Evolutionary conservation across 2,329 filamentous ascomycete genomes (phyloP).

Genomic region (Graphilbum sp.): DNA sequence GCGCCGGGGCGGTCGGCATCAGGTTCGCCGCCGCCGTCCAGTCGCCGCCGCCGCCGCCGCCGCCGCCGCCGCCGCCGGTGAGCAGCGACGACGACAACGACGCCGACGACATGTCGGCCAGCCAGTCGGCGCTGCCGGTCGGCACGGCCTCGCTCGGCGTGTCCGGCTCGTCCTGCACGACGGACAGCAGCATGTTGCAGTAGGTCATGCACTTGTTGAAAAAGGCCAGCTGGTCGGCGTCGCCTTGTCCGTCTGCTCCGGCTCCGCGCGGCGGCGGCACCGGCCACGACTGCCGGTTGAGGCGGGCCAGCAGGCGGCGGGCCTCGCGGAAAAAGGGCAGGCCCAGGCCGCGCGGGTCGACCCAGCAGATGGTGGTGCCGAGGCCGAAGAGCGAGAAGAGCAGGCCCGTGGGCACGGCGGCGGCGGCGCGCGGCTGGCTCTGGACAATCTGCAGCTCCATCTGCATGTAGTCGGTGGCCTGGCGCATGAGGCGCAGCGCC

Average conservation of each 20-base stretch:
- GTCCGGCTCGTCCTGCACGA: constrained; percentile 17
- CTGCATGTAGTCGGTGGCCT: constrained; percentile 17
- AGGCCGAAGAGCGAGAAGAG: constrained; percentile 21
- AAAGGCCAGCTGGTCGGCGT: constrained; percentile 15
- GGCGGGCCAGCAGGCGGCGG: neutral
- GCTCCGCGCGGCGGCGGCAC: too few relatives aligned
- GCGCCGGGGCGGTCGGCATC: too few relatives aligned
- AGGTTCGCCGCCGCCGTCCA: too few relatives aligned
- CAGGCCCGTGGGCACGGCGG: constrained; percentile 16
- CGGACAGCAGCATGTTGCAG: constrained; percentile 20
- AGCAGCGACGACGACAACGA: too few relatives aligned
- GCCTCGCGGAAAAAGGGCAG: constrained; percentile 9
- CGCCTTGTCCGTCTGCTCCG: constrained; percentile 2
- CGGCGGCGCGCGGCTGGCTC: neutral
- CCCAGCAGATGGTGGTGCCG: constrained; percentile 22
- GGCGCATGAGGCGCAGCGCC: constrained; percentile 16
- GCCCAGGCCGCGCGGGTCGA: constrained; percentile 14
- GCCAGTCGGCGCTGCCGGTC: too few relatives aligned
- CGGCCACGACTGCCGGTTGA: constrained; percentile 1
- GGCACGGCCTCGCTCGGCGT: neutral
- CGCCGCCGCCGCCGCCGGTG: too few relatives aligned
- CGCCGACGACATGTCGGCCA: too few relatives aligned
- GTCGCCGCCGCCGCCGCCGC: too few relatives aligned
- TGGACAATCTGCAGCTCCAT: constrained; percentile 15
- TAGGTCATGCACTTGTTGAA: constrained; percentile 23